A percentile compares a stretch with the other conserved stretches of the same genome.
Evolutionary conservation across 495 filamentous ascomycete genomes (phyloP).

Genomic region (Glarea lozoyensis): DNA sequence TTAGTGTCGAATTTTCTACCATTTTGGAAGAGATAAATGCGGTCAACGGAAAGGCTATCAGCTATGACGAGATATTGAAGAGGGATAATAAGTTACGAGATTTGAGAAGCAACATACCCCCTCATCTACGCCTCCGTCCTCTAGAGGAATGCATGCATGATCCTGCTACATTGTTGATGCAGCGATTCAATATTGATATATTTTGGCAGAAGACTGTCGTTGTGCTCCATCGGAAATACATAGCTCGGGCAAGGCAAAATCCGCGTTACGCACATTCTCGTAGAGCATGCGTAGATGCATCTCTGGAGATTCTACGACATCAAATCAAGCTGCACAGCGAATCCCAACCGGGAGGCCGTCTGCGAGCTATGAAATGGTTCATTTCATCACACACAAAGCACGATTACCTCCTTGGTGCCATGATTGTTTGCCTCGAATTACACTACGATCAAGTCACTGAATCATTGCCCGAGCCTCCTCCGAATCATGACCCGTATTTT

Average conservation of each 20-base stretch:
- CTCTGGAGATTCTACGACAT: slow-evolving; percentile 64
- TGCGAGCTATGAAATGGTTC: slow-evolving; percentile 65
- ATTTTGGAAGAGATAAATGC: slow-evolving; percentile 42
- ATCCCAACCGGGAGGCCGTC: slow-evolving; percentile 59
- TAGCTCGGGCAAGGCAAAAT: slow-evolving; percentile 59
- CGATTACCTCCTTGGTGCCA: slow-evolving; percentile 81
- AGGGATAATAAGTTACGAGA: slow-evolving; percentile 67
- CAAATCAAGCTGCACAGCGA: slow-evolving; percentile 71
- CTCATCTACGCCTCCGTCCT: slow-evolving; percentile 58
- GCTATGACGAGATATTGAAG: slow-evolving; percentile 75
- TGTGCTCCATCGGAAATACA: slow-evolving; percentile 78
- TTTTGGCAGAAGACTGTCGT: slow-evolving; percentile 75
- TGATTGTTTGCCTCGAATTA: slow-evolving; percentile 80
- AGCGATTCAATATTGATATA: slow-evolving; percentile 71
- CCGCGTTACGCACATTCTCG: slow-evolving; percentile 72
- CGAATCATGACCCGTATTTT: slow-evolving; percentile 43
- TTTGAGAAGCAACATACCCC: slow-evolving; percentile 54
- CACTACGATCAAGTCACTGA: slow-evolving; percentile 32
- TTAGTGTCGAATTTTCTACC: slow-evolving; percentile 34
- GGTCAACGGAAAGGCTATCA: slow-evolving; percentile 34
- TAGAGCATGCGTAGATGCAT: slow-evolving; percentile 72
- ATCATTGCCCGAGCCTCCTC: slow-evolving; percentile 22
- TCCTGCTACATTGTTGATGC: slow-evolving; percentile 69
- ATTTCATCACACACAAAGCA: slow-evolving; percentile 64
- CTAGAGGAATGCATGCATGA: slow-evolving; percentile 66